Conservation (phyloP, 495 filamentous ascomycete genomes). For the Aspergillus saccharolyticus region DNA sequence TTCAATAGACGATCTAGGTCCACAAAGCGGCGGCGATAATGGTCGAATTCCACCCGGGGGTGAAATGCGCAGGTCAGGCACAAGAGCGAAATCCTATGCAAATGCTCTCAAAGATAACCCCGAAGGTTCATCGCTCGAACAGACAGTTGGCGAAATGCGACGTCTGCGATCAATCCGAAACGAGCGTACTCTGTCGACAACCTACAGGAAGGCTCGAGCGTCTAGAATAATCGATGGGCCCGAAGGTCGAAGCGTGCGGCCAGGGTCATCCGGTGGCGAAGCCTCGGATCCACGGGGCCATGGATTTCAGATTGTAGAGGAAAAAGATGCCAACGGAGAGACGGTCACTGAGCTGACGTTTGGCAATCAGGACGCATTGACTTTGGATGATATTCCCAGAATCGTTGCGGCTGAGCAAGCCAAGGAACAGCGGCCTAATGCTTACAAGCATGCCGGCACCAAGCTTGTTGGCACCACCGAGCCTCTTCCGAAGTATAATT, state of each 20-base stretch:
- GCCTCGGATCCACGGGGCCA: slow-evolving; percentile 51
- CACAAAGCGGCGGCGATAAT: slow-evolving; percentile 63
- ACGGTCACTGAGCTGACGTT: slow-evolving; percentile 73
- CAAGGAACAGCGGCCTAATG: slow-evolving; percentile 82
- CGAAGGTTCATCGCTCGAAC: slow-evolving; percentile 79
- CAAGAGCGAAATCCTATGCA: slow-evolving; percentile 68
- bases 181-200: slow-evolving; percentile 88
- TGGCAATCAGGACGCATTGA: slow-evolving; percentile 84
- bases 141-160: slow-evolving; percentile 91
- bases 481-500: slow-evolving; percentile 62
- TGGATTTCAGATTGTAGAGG: slow-evolving; percentile 79
- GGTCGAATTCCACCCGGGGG: slow-evolving; percentile 42
- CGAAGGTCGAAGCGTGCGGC: slow-evolving; percentile 68
- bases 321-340: slow-evolving; percentile 69
- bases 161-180: slow-evolving; percentile 86
- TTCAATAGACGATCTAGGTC: slow-evolving; percentile 57
- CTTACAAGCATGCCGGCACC: slow-evolving; percentile 68
- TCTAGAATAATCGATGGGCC: slow-evolving; percentile 92
- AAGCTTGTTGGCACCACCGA: slow-evolving; percentile 60
- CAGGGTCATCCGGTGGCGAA: slow-evolving; percentile 73
- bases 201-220: slow-evolving; percentile 80
- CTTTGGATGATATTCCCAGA: slow-evolving; percentile 93
- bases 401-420: slow-evolving; percentile 96
- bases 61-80: slow-evolving; percentile 54
- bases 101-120: slow-evolving; percentile 53